Percentiles rank a stretch among this genome's conserved stretches.
Conservation (phyloP, 148 eudicot species). For the Polygonum aviculare region DNA sequence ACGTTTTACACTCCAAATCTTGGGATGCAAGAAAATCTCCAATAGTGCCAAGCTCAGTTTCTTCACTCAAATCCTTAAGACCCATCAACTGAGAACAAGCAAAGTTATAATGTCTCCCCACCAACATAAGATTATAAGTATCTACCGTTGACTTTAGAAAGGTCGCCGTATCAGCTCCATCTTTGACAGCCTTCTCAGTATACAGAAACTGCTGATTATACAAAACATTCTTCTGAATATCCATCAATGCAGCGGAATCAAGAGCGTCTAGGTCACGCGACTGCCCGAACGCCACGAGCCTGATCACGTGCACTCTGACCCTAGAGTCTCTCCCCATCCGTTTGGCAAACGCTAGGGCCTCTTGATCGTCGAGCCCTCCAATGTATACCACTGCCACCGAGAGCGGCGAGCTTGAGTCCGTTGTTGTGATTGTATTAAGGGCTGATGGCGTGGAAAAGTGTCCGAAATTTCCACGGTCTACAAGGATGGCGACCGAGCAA, state of each 20-base stretch:
- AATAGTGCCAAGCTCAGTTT: constrained; percentile 35
- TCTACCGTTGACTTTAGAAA: constrained; percentile 21
- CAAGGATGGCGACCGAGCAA: constrained; percentile 51
- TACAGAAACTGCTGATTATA: constrained; percentile 12
- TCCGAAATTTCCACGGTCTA: constrained; percentile 27
- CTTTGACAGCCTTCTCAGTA: constrained; percentile 26
- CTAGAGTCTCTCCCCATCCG: constrained; percentile 26
- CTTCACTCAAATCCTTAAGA: constrained; percentile 40
- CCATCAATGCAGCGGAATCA: constrained; percentile 15
- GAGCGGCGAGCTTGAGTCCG: constrained; percentile 5
- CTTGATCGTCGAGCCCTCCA: constrained; percentile 63
- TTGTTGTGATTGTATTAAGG: neutral
- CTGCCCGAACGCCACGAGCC: constrained; percentile 15
- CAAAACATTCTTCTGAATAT: constrained; percentile 7
- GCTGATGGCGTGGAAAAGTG: too few species aligned
- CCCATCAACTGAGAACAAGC: constrained; percentile 29
- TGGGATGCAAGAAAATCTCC: constrained; percentile 52
- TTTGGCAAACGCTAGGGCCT: constrained; percentile 38
- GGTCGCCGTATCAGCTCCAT: constrained; percentile 30
- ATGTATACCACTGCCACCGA: constrained; percentile 36
- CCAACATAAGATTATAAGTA: constrained; percentile 32
- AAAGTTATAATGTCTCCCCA: constrained; percentile 37
- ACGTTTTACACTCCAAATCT: constrained; percentile 26
- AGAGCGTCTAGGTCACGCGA: neutral
- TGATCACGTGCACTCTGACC: constrained; percentile 22